Evolutionary conservation across 345 rosid genomes (phyloP).

Genomic region (Eucalyptus polybractea): DNA sequence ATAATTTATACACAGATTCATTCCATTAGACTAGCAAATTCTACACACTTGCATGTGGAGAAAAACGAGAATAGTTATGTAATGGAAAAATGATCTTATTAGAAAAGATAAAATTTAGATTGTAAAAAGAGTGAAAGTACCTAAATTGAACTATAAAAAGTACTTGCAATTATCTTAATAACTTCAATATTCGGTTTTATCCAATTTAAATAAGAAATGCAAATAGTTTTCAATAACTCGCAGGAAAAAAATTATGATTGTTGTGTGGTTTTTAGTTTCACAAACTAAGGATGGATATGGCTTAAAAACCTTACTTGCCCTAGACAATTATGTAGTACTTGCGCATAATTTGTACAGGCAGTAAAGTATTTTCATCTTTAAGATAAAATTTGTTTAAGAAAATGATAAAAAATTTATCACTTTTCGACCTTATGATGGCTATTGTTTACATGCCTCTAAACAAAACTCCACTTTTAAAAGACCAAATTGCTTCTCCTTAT

Average conservation of each 20-base stretch:
- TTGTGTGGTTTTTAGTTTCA: not conserved
- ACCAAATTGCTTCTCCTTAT: not conserved
- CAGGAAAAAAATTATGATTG: not conserved
- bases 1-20: not conserved
- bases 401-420: not conserved
- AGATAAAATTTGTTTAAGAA: not conserved
- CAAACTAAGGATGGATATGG: not conserved
- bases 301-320: not conserved
- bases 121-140: not conserved
- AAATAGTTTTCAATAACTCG: not conserved
- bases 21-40: not conserved
- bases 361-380: not conserved
- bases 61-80: not conserved
- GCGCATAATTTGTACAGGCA: not conserved
- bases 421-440: not conserved
- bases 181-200: not conserved
- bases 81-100: not conserved
- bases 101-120: not conserved
- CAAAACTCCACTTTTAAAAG: not conserved
- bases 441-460: not conserved
- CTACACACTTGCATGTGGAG: not conserved
- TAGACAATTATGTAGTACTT: not conserved
- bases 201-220: not conserved
- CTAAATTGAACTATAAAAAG: not conserved
- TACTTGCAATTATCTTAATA: not conserved